These are phyloP conservation scores for Emmonsiellopsis sp. DNA, from an alignment of 2,329 filamentous ascomycete genomes.

Conservation along the genomic window DNA sequence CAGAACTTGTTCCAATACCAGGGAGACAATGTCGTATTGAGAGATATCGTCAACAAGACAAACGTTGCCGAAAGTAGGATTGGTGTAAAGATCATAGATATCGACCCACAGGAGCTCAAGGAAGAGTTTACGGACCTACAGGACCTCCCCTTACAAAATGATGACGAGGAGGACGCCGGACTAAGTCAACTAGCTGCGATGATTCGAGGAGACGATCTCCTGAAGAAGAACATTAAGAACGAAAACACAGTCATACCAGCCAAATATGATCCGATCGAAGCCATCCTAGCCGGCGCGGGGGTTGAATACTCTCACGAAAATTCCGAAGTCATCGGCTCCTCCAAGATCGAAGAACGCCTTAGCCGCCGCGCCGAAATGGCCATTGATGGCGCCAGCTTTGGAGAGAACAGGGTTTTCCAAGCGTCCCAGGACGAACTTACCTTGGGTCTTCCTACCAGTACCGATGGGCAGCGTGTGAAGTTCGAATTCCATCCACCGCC, in stretches of 20 bases:
- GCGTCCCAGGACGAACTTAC: constrained; percentile 13
- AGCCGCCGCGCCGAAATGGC: constrained; percentile 60
- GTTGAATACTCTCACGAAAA: constrained; percentile 97
- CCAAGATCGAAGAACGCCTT: constrained; percentile 79
- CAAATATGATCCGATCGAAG: constrained; percentile 66
- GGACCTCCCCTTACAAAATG: constrained; percentile 16
- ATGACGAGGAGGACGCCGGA: constrained; percentile 53
- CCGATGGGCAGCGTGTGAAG: constrained; percentile 34
- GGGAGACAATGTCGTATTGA: constrained; percentile 66
- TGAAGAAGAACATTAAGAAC: constrained; percentile 31
- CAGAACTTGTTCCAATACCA: constrained; percentile 78
- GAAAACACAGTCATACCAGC: constrained; percentile 24
- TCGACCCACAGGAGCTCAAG: constrained; percentile 56
- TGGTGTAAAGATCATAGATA: constrained; percentile 68
- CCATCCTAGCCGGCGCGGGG: constrained; percentile 77
- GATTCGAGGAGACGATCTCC: constrained; percentile 37
- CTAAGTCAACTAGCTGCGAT: constrained; percentile 64
- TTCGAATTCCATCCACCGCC: constrained; percentile 64
- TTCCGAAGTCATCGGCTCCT: constrained; percentile 84
- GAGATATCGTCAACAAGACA: constrained; percentile 97
- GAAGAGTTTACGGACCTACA: constrained; percentile 34
- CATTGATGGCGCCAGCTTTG: constrained; percentile 18
- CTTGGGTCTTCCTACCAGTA: constrained; percentile 7
- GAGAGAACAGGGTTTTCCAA: constrained; percentile 27
- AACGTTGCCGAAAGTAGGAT: constrained; percentile 90